Percentiles rank a stretch among this genome's conserved stretches.
Evolutionary conservation across 495 filamentous ascomycete species (phyloP).

Genomic region (Xylaria intraflava): DNA sequence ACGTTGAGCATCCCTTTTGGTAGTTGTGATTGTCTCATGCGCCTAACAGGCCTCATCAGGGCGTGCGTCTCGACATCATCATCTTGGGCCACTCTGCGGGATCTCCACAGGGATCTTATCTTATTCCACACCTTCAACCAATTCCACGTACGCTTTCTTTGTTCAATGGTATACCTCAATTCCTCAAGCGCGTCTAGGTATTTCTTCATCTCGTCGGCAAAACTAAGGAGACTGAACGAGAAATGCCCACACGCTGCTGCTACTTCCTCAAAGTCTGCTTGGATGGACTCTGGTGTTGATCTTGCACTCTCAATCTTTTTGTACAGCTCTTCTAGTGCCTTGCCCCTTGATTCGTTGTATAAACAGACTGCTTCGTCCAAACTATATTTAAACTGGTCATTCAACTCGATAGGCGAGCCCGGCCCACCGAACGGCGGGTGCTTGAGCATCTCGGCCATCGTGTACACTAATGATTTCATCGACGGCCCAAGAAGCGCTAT

Average conservation of each 20-base stretch:
- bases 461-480: constrained; percentile 91
- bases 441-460: constrained; percentile 77
- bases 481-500: constrained; percentile 83
- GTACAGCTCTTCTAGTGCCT: constrained; percentile 73
- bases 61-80: constrained; percentile 49
- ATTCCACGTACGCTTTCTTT: constrained; percentile 64
- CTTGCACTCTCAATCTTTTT: constrained; percentile 62
- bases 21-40: constrained; percentile 37
- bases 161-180: constrained; percentile 59
- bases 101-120: constrained; percentile 19
- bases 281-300: constrained; percentile 58
- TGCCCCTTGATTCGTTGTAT: constrained; percentile 64
- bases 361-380: constrained; percentile 71
- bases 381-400: constrained; percentile 71
- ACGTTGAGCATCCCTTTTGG: constrained; percentile 43
- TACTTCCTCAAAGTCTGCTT: constrained; percentile 93
- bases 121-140: constrained; percentile 81
- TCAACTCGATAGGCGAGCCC: constrained; percentile 60
- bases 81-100: constrained; percentile 22
- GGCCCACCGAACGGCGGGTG: constrained; percentile 75
- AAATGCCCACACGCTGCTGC: constrained; percentile 95
- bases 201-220: constrained; percentile 79
- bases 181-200: constrained; percentile 82
- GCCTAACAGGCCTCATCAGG: constrained; percentile 30
- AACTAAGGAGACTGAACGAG: constrained; percentile 77